Conservation (phyloP, 2,329 filamentous ascomycete species). For the Penicillium sp. region DNA sequence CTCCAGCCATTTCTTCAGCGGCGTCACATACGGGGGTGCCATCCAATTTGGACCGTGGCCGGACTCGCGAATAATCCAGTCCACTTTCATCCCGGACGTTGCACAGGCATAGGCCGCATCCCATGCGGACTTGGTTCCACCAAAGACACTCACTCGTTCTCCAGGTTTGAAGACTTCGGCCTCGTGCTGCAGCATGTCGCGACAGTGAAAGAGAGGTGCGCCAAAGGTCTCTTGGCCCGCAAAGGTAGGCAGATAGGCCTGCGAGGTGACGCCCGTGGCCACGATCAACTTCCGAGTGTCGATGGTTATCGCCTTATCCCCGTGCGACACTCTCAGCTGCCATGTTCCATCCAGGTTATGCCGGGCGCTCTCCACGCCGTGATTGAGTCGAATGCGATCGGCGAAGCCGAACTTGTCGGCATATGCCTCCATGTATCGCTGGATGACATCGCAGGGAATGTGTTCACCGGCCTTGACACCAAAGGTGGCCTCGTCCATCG, state of each 20-base stretch:
- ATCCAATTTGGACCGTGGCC: conserved; percentile 45
- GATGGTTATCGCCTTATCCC: conserved; percentile 18
- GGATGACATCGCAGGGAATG: conserved; percentile 57
- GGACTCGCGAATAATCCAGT: conserved; percentile 43
- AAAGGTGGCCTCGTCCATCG: conserved; percentile 60
- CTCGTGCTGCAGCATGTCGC: conserved; percentile 49
- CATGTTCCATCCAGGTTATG: conserved; percentile 41
- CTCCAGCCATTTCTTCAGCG: conserved; percentile 66
- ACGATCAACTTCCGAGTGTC: conserved; percentile 55
- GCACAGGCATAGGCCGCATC: conserved; percentile 62
- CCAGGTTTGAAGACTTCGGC: conserved; percentile 30
- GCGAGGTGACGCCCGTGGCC: conserved; percentile 60
- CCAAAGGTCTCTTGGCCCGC: conserved; percentile 51
- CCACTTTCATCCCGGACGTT: conserved; percentile 49
- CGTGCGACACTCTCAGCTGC: conserved; percentile 25
- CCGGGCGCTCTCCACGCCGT: conserved; percentile 51
- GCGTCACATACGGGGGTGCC: conserved; percentile 57
- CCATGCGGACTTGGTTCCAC: conserved; percentile 63
- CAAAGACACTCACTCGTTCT: conserved; percentile 51
- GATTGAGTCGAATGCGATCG: conserved; percentile 51
- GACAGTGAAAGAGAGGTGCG: conserved; percentile 58
- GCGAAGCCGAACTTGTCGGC: conserved; percentile 53
- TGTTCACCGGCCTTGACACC: conserved; percentile 53
- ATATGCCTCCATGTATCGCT: conserved; percentile 58
- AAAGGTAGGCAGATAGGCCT: conserved; percentile 55